These are phyloP conservation scores for Eucalyptus erythrocorys DNA, from an alignment of 345 rosid species.

Conservation along the genomic window DNA sequence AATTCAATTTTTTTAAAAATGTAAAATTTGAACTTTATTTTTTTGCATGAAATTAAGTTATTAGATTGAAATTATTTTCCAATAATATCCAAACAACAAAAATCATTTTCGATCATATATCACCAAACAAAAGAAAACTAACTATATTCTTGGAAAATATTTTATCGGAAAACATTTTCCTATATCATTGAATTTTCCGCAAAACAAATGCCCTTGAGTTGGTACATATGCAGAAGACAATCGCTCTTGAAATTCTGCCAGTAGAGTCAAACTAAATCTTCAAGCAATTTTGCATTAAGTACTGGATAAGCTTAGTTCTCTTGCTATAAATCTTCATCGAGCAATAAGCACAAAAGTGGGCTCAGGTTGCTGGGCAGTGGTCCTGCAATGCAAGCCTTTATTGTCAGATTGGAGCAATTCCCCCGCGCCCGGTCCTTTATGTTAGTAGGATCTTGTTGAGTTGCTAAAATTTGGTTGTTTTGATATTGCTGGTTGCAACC, in stretches of 20 bases:
- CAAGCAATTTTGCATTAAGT: background rate
- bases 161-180: too few relatives aligned
- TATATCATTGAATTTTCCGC: too few relatives aligned
- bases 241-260: background rate
- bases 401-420: too few relatives aligned
- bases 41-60: too few relatives aligned
- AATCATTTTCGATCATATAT: too few relatives aligned
- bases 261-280: background rate
- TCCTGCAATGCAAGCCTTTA: background rate
- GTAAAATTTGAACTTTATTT: fast-evolving
- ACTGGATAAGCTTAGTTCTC: background rate
- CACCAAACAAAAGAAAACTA: too few relatives aligned
- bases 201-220: too few relatives aligned
- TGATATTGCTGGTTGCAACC: background rate
- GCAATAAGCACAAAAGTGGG: background rate
- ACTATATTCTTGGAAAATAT: too few relatives aligned
- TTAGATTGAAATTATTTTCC: too few relatives aligned
- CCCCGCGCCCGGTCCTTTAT: background rate
- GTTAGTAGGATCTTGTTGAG: background rate
- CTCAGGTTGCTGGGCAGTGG: fast-evolving
- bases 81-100: too few relatives aligned
- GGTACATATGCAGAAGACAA: background rate
- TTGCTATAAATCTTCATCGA: background rate
- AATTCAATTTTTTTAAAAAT: too few relatives aligned
- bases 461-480: background rate